A percentile compares a stretch with the other conserved stretches of the same genome.
Evolutionary conservation across 805 yeast genomes (phyloP).

Genomic region (Saccharomyces kudriavzevii): DNA sequence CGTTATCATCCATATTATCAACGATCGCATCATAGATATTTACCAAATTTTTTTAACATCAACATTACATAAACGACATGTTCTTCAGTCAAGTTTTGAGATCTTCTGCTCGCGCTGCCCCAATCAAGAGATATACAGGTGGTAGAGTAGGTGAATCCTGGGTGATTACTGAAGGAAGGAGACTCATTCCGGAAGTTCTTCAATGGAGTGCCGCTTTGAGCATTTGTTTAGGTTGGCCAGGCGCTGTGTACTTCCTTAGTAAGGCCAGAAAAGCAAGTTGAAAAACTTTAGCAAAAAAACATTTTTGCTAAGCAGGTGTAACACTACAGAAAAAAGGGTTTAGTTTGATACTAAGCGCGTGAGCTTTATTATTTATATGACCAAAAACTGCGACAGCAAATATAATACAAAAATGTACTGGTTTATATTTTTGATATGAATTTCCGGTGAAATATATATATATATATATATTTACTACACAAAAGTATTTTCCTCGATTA

Average conservation of each 20-base stretch:
- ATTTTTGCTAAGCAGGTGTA: neutral
- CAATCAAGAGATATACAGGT: constrained; percentile 5
- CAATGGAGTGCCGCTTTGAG: constrained; percentile 15
- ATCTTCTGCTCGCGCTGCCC: constrained; percentile 9
- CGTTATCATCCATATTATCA: neutral
- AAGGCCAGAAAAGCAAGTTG: neutral
- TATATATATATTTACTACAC: neutral
- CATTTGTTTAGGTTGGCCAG: constrained; percentile 24
- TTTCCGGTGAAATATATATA: neutral
- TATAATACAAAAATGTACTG: neutral
- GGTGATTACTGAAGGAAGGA: constrained; percentile 19
- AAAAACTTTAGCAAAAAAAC: no score
- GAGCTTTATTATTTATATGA: neutral
- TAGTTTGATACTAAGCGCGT: neutral
- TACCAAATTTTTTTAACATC: neutral
- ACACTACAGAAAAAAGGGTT: neutral
- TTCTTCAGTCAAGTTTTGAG: constrained; percentile 17
- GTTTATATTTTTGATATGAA: neutral
- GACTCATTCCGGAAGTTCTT: constrained; percentile 15
- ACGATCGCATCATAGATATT: neutral
- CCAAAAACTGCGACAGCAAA: neutral
- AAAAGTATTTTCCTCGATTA: neutral
- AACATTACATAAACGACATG: constrained; percentile 6
- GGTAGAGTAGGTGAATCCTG: constrained; percentile 18
- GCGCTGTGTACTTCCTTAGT: constrained; percentile 6